Conservation (phyloP, 805 yeast genomes). For the Candida maesae region DNA sequence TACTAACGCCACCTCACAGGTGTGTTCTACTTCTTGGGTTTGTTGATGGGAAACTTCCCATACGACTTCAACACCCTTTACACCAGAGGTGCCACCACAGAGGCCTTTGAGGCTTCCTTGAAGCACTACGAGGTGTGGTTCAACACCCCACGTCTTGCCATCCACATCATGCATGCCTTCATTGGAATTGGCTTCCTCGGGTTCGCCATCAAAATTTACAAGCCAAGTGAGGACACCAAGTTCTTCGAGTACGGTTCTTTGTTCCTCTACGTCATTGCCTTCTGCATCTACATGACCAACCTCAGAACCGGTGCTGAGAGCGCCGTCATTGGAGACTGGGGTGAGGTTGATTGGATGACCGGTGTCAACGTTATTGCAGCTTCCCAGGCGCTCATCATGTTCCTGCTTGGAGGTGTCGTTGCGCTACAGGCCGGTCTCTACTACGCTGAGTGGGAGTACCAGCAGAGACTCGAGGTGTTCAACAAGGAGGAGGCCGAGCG, state of each 20-base stretch:
- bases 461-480: conserved; percentile 33
- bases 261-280: conserved; percentile 64
- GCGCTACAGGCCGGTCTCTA: conserved; percentile 84
- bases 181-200: conserved; percentile 68
- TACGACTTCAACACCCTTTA: conserved; percentile 79
- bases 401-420: conserved; percentile 73
- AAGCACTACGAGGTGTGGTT: conserved; percentile 75
- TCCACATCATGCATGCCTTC: conserved; percentile 60
- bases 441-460: conserved; percentile 69
- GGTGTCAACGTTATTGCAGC: conserved; percentile 94
- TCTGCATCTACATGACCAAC: conserved; percentile 83
- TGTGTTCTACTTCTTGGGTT: conserved; percentile 77
- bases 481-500: conserved; percentile 29
- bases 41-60: conserved; percentile 71
- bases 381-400: conserved; percentile 68
- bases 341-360: conserved; percentile 81
- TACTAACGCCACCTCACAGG: conserved; percentile 31
- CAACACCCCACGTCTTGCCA: conserved; percentile 53
- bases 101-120: conserved; percentile 57
- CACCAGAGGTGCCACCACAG: conserved; percentile 46
- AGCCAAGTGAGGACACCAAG: conserved; percentile 81
- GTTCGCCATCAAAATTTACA: conserved; percentile 70
- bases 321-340: conserved; percentile 77
- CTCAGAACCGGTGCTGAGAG: conserved; percentile 75
- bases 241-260: conserved; percentile 88